Evolutionary conservation across 2,329 filamentous ascomycete species (phyloP).

Genomic region (Diaporthe sp.): DNA sequence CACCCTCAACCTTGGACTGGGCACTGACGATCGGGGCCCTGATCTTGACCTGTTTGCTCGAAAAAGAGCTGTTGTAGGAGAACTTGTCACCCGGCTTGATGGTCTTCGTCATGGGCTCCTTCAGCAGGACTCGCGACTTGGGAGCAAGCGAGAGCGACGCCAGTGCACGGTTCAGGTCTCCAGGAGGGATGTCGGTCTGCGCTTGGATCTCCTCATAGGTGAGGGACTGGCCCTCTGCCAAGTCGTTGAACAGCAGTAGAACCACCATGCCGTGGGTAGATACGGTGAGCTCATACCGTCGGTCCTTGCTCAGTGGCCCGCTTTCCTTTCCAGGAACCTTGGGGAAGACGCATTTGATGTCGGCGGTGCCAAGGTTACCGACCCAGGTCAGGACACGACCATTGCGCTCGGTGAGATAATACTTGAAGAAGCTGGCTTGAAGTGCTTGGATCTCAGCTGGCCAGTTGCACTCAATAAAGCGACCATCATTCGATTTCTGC

Average conservation of each 20-base stretch:
- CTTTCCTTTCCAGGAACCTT: conserved; percentile 78
- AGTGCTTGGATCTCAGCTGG: conserved; percentile 80
- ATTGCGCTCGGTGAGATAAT: conserved; percentile 88
- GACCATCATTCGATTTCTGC: conserved; percentile 56
- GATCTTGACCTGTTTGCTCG: conserved; percentile 86
- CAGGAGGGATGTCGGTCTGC: conserved; percentile 80
- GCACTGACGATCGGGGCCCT: conserved; percentile 88
- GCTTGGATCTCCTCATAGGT: conserved; percentile 84
- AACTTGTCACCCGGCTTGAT: conserved; percentile 84
- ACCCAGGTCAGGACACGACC: conserved; percentile 91
- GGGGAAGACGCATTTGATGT: conserved; percentile 85
- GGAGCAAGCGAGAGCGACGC: conserved; percentile 86
- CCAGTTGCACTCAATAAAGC: conserved; percentile 73
- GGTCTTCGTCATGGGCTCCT: conserved; percentile 83
- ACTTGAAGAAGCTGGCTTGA: conserved; percentile 88
- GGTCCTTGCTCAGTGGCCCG: conserved; percentile 69
- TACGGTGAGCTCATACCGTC: conserved; percentile 90
- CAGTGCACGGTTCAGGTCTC: conserved; percentile 81
- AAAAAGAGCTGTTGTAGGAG: conserved; percentile 84
- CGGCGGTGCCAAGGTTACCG: conserved; percentile 79
- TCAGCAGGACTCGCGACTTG: conserved; percentile 84
- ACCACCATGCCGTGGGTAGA: conserved; percentile 94
- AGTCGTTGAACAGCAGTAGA: conserved; percentile 88
- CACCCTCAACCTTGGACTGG: conserved; percentile 86
- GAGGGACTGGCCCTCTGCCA: conserved; percentile 65